A percentile compares a stretch with the other conserved stretches of the same genome.
Conservation (phyloP, 352 stramenopile genomes). For the Thalassiosira pacifica region DNA sequence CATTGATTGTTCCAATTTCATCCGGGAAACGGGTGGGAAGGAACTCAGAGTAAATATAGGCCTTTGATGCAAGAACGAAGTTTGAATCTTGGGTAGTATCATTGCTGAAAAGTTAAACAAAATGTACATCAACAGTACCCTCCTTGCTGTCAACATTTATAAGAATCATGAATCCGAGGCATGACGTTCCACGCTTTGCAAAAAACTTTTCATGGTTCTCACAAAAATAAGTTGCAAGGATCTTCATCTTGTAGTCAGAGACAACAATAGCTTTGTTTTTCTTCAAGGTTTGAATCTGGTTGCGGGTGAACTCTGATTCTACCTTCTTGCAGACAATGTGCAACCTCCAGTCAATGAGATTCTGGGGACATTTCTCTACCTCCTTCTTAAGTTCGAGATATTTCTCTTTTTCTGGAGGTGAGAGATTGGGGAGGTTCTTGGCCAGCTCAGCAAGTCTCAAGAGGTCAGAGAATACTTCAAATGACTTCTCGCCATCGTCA, state of each 20-base stretch:
- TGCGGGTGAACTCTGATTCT: not conserved
- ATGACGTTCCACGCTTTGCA: conserved; percentile 15
- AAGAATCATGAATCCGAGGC: conserved; percentile 23
- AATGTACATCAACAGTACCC: conserved; percentile 19
- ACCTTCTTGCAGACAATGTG: conserved; percentile 21
- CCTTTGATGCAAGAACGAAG: conserved; percentile 17
- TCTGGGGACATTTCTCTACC: not conserved
- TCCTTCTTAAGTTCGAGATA: conserved; percentile 2
- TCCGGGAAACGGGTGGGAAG: conserved; percentile 19
- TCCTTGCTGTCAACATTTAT: conserved; percentile 1
- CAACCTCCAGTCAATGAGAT: not conserved
- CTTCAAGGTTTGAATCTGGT: not conserved
- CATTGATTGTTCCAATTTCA: not conserved
- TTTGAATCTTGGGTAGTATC: conserved; percentile 32
- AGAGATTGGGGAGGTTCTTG: not conserved
- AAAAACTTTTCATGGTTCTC: conserved; percentile 23
- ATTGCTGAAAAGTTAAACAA: conserved; percentile 19
- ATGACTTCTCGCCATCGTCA: not conserved
- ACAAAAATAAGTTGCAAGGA: conserved; percentile 2
- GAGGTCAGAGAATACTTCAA: not conserved
- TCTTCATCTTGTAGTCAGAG: conserved; percentile 40
- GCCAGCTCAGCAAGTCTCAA: not conserved
- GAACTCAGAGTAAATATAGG: conserved; percentile 24
- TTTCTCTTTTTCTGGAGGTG: not conserved
- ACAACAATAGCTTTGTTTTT: conserved; percentile 28